phyloP scores from a whole-genome alignment of 345 rosid genomes.

The Noccaea bulbosa region DNA sequence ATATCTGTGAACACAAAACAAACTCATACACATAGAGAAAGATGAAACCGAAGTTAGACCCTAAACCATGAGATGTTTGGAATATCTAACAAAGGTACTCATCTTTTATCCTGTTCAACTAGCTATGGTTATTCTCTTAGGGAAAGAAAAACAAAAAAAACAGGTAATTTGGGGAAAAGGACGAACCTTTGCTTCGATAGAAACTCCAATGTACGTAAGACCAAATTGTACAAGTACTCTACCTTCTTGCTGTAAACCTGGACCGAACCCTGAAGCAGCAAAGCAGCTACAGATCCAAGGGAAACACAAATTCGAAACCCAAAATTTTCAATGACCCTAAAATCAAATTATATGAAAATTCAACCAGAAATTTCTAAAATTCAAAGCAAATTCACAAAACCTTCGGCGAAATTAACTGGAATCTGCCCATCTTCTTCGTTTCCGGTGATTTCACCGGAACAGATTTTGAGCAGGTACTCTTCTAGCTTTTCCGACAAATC shows the following conservation, averaged over 20 bases:
- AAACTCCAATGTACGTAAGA: constrained; percentile 91
- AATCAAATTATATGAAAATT: neutral
- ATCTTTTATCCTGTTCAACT: neutral
- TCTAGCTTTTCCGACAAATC: constrained; percentile 83
- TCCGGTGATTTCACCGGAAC: constrained; percentile 74
- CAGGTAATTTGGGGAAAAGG: constrained; percentile 1
- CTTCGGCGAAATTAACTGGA: constrained; percentile 89
- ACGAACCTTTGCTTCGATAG: constrained; percentile 78
- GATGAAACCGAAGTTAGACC: constrained; percentile 20
- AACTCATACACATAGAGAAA: constrained; percentile 13
- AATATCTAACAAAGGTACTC: constrained; percentile 12
- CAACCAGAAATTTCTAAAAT: neutral
- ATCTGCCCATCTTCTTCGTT: constrained; percentile 50
- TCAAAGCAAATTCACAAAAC: constrained; percentile 48
- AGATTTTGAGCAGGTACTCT: constrained; percentile 84
- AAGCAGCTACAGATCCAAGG: constrained; percentile 74
- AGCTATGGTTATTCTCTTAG: neutral
- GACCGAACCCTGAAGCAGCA: constrained; percentile 95
- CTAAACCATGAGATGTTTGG: constrained; percentile 19
- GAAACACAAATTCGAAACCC: constrained; percentile 13
- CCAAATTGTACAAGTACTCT: constrained; percentile 89
- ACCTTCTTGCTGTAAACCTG: constrained; percentile 98
- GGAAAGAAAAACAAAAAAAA: neutral
- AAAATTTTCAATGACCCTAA: constrained; percentile 2
- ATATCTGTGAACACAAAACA: constrained; percentile 36